phyloP scores from a whole-genome alignment of 2,329 filamentous ascomycete species.

The Ascochyta fabae region DNA sequence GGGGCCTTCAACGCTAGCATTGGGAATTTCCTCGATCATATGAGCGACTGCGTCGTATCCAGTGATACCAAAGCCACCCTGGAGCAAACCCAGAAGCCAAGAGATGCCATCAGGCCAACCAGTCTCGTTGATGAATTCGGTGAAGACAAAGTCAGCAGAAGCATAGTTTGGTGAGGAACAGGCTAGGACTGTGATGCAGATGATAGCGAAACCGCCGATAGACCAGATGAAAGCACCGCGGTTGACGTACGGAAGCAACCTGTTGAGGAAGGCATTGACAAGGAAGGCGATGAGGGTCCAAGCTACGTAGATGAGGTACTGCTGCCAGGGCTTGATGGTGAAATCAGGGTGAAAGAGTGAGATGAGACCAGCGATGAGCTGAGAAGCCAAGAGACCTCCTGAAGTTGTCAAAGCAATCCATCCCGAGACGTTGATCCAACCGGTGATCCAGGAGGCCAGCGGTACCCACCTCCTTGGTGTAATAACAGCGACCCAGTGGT shows the following conservation, averaged over 20 bases:
- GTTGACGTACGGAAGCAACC: constrained; percentile 68
- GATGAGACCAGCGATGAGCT: constrained; percentile 71
- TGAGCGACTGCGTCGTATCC: constrained; percentile 62
- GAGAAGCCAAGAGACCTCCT: constrained; percentile 70
- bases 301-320: constrained; percentile 74
- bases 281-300: constrained; percentile 67
- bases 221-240: constrained; percentile 76
- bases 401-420: constrained; percentile 73
- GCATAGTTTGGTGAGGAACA: constrained; percentile 71
- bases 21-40: constrained; percentile 67
- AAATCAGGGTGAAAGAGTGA: constrained; percentile 66
- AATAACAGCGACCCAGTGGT: constrained; percentile 75
- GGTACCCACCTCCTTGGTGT: constrained; percentile 66
- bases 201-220: constrained; percentile 70
- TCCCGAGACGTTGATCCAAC: constrained; percentile 76
- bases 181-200: constrained; percentile 72
- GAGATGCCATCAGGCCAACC: constrained; percentile 73
- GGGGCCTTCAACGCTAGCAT: constrained; percentile 64
- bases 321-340: constrained; percentile 68
- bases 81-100: constrained; percentile 59
- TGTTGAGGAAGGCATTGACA: constrained; percentile 70
- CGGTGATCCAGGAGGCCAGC: constrained; percentile 71
- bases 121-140: constrained; percentile 70
- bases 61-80: constrained; percentile 62
- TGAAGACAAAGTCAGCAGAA: constrained; percentile 69